Conservation (phyloP, 1,284 basidiomycete genomes). For the Stereum hirsutum region DNA sequence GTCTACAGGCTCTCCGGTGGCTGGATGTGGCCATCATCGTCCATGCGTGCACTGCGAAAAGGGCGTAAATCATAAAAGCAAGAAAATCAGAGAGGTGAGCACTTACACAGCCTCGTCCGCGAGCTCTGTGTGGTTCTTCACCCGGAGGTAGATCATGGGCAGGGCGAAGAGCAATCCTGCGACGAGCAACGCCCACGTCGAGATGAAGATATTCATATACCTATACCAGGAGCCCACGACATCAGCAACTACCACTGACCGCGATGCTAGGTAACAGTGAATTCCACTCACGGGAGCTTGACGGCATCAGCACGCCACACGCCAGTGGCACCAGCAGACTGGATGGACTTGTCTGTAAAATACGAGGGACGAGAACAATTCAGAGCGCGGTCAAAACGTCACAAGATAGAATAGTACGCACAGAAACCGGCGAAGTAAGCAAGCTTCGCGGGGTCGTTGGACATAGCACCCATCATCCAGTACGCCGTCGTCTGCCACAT, state of each 20-base stretch:
- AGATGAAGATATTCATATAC: conserved; percentile 34
- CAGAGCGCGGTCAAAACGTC: neutral
- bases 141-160: conserved; percentile 37
- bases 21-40: conserved; percentile 7
- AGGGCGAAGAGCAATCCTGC: conserved; percentile 31
- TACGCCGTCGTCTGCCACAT: conserved; percentile 56
- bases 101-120: conserved; percentile 17
- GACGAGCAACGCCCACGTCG: conserved; percentile 32
- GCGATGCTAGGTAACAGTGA: neutral
- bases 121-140: conserved; percentile 25
- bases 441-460: conserved; percentile 35
- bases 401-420: conserved; percentile 14
- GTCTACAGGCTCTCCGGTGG: conserved; percentile 3
- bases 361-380: neutral
- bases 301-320: conserved; percentile 34
- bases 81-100: neutral
- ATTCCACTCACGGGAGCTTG: conserved; percentile 23
- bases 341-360: conserved; percentile 30
- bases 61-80: neutral
- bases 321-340: conserved; percentile 34
- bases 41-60: conserved; percentile 7
- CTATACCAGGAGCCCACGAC: conserved; percentile 12
- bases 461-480: conserved; percentile 44
- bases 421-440: conserved; percentile 40
- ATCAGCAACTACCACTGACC: conserved; percentile 5